phyloP scores from a whole-genome alignment of 495 filamentous ascomycete genomes.

The Melanomma pulvis-pyrius region DNA sequence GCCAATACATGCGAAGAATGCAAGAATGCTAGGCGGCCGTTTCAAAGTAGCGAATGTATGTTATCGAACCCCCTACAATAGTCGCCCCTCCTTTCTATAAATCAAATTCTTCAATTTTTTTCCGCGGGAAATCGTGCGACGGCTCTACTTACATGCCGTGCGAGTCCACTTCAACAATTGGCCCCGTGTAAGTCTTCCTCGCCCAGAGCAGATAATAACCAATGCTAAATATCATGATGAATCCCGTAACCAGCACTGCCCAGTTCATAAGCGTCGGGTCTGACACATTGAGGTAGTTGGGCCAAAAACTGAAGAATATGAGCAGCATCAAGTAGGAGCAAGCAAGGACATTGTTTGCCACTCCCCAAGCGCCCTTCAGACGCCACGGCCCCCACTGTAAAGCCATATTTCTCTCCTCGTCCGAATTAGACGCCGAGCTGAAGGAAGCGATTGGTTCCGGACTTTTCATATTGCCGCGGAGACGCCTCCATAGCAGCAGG shows the following conservation, averaged over 20 bases:
- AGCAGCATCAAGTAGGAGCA: constrained; percentile 13
- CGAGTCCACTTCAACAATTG: constrained; percentile 10
- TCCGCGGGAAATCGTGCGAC: no score
- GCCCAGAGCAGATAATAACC: constrained; percentile 10
- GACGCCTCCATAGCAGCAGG: constrained; percentile 19
- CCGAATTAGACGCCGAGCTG: not conserved
- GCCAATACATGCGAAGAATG: no score
- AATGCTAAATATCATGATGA: constrained; percentile 1
- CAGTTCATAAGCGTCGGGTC: constrained; percentile 1
- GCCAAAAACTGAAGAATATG: constrained; percentile 27
- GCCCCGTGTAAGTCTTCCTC: constrained; percentile 3
- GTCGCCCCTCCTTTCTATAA: no score
- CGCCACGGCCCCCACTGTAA: constrained; percentile 25
- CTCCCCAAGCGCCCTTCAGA: constrained; percentile 13
- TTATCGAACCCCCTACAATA: no score
- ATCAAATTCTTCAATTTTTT: no score
- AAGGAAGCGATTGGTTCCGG: not conserved
- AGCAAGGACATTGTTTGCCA: constrained; percentile 21
- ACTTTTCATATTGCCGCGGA: constrained; percentile 7
- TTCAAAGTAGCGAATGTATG: no score
- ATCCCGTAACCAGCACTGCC: not conserved
- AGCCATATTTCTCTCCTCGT: not conserved
- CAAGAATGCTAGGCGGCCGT: no score
- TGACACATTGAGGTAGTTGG: not conserved
- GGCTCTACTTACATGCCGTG: not conserved